A percentile compares a stretch with the other conserved stretches of the same genome.
phyloP scores from a whole-genome alignment of 2,329 filamentous ascomycete genomes.

The Colletotrichum eremochloae region DNA sequence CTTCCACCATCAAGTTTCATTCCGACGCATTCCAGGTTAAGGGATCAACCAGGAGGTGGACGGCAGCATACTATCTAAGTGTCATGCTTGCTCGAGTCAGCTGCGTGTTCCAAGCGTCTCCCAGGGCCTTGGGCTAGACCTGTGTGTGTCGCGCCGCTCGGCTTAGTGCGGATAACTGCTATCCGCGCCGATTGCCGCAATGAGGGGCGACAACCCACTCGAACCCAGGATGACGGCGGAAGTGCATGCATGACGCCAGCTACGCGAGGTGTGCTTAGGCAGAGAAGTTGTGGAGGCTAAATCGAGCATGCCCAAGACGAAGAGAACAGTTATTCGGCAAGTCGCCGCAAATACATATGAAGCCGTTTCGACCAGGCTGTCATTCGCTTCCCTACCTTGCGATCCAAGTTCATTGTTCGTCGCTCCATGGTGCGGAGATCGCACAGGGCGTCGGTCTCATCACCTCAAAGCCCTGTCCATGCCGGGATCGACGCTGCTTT shows the following conservation, averaged over 20 bases:
- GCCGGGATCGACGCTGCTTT: constrained; percentile 28
- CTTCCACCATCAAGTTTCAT: constrained; percentile 30
- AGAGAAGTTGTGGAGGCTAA: not conserved
- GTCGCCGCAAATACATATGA: not conserved
- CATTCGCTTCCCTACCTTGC: not conserved
- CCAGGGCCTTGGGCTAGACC: not conserved
- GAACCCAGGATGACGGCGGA: not conserved
- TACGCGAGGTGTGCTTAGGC: not conserved
- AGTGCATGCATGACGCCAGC: constrained; percentile 6
- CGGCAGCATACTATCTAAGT: constrained; percentile 6
- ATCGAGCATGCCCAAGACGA: not conserved
- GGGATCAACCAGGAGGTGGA: not conserved
- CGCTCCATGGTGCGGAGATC: constrained; percentile 10
- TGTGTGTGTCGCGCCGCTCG: not conserved
- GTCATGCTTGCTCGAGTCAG: constrained; percentile 8
- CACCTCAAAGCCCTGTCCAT: constrained; percentile 24
- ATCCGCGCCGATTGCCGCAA: constrained; percentile 4
- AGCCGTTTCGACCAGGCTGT: not conserved
- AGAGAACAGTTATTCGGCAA: not conserved
- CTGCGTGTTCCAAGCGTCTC: constrained; percentile 4
- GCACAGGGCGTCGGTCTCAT: constrained; percentile 6
- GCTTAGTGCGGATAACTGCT: constrained; percentile 13
- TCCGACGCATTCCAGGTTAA: constrained; percentile 3
- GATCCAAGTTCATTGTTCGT: not conserved
- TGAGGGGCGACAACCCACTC: not conserved